Evolutionary conservation across 2,329 filamentous ascomycete species (phyloP).

Genomic region (Colletotrichum limetticola): DNA sequence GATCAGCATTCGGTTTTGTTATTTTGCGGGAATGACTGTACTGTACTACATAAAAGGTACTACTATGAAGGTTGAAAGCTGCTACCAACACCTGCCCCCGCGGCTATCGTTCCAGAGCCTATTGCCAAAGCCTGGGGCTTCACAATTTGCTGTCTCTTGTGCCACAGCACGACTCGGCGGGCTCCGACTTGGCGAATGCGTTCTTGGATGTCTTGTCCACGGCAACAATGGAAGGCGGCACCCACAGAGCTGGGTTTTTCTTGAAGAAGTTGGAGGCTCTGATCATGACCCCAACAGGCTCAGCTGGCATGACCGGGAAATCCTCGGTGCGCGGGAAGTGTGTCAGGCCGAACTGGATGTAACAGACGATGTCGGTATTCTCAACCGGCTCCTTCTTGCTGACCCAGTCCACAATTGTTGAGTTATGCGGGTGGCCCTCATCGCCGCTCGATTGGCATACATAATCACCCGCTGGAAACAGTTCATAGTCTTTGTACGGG

Average conservation of each 20-base stretch:
- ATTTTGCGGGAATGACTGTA: too few species aligned
- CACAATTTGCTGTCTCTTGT: not conserved
- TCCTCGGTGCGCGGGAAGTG: slow-evolving; percentile 66
- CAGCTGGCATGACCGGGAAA: slow-evolving; percentile 69
- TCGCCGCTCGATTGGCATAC: slow-evolving; percentile 2
- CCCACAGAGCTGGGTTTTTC: slow-evolving; percentile 57
- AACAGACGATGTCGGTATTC: slow-evolving; percentile 67
- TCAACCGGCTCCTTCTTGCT: slow-evolving; percentile 57
- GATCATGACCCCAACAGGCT: slow-evolving; percentile 61
- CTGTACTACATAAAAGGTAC: not conserved
- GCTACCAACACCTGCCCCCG: not conserved
- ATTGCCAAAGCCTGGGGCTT: too few species aligned
- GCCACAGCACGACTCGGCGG: not conserved
- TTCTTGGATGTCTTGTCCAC: not conserved
- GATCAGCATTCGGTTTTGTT: too few species aligned
- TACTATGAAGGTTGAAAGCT: not conserved
- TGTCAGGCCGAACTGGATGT: slow-evolving; percentile 65
- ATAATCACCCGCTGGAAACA: slow-evolving; percentile 18
- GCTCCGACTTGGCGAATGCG: not conserved
- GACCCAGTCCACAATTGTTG: slow-evolving; percentile 44
- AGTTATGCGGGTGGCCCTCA: slow-evolving; percentile 55
- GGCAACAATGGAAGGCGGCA: slow-evolving; percentile 31
- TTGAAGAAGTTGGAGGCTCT: slow-evolving; percentile 63
- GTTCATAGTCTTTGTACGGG: slow-evolving; percentile 9
- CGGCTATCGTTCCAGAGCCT: too few species aligned